phyloP scores from a whole-genome alignment of 192 early-diverging fungal species.

The Helicostylum pulchrum region DNA sequence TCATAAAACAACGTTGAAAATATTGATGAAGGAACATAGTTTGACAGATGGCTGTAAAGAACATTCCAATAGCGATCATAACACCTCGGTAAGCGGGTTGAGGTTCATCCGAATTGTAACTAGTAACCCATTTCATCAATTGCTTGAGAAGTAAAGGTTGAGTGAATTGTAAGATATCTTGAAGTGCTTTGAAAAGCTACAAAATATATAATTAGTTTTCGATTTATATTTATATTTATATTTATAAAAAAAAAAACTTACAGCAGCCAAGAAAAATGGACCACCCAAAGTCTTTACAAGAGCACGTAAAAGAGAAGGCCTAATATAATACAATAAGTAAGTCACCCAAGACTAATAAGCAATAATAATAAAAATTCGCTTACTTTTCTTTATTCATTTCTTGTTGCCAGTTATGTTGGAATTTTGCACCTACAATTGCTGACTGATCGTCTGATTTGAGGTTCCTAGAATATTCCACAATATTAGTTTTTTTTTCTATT shows the following conservation, averaged over 20 bases:
- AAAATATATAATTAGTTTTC: slow-evolving; percentile 2
- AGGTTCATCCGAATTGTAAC: slow-evolving; percentile 50
- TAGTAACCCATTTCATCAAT: slow-evolving; percentile 66
- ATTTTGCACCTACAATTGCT: slow-evolving; percentile 52
- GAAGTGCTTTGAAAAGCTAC: slow-evolving; percentile 66
- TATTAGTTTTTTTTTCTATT: too few species aligned
- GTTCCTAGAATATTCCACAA: slow-evolving; percentile 36
- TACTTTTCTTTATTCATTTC: slow-evolving; percentile 60
- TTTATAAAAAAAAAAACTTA: slow-evolving; percentile 20
- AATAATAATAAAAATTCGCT: not conserved
- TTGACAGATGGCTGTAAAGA: slow-evolving; percentile 67
- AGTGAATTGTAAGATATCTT: slow-evolving; percentile 74
- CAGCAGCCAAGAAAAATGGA: slow-evolving; percentile 66
- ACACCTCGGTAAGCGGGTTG: slow-evolving; percentile 73
- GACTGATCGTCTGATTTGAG: slow-evolving; percentile 61
- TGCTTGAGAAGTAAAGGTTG: slow-evolving; percentile 76
- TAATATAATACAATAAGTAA: slow-evolving; percentile 11
- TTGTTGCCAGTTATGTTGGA: slow-evolving; percentile 67
- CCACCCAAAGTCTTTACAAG: slow-evolving; percentile 58
- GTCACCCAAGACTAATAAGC: not conserved
- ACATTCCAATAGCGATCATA: slow-evolving; percentile 80
- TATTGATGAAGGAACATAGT: slow-evolving; percentile 86
- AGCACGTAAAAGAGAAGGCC: slow-evolving; percentile 74
- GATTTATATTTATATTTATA: not conserved
- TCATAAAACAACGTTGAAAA: slow-evolving; percentile 78